phyloP scores from a whole-genome alignment of 257 asterid species.

The Solanum ossicruentum region DNA sequence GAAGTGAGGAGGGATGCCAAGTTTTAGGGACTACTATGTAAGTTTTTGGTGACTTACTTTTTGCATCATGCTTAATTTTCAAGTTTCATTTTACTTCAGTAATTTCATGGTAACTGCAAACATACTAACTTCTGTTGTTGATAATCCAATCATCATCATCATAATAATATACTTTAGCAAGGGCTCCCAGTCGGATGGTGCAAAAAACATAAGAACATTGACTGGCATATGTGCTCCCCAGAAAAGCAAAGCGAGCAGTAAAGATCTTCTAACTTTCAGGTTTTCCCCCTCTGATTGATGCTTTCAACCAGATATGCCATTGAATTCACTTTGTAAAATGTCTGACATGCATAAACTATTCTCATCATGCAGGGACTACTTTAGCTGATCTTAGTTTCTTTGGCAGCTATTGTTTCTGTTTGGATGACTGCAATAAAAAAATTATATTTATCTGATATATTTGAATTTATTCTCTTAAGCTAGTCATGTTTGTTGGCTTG shows the following conservation, averaged over 20 bases:
- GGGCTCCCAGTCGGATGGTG: slow-evolving; percentile 4
- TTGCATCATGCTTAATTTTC: not conserved
- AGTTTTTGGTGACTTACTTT: slow-evolving; percentile 6
- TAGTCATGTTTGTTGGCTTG: not conserved
- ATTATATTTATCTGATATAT: not conserved
- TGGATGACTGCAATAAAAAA: not conserved
- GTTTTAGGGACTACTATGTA: slow-evolving; percentile 22
- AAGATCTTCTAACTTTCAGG: slow-evolving; percentile 30
- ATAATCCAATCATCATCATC: not conserved
- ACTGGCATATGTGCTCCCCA: slow-evolving; percentile 13
- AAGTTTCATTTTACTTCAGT: not conserved
- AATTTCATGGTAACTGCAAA: not conserved
- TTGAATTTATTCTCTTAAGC: not conserved
- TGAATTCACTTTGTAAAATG: not conserved
- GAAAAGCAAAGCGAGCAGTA: slow-evolving; percentile 11
- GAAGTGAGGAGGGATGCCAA: slow-evolving; percentile 24
- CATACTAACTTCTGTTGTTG: not conserved
- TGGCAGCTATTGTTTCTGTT: not conserved
- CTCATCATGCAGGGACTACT: not conserved
- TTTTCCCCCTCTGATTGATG: slow-evolving; percentile 7
- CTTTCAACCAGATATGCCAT: not conserved
- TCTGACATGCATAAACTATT: not conserved
- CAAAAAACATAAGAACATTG: slow-evolving; percentile 1
- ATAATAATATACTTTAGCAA: slow-evolving; percentile 8
- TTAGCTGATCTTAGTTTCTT: not conserved